Conservation (phyloP, 1,139 yeast species). For the Lodderomyces parapsilosis region DNA sequence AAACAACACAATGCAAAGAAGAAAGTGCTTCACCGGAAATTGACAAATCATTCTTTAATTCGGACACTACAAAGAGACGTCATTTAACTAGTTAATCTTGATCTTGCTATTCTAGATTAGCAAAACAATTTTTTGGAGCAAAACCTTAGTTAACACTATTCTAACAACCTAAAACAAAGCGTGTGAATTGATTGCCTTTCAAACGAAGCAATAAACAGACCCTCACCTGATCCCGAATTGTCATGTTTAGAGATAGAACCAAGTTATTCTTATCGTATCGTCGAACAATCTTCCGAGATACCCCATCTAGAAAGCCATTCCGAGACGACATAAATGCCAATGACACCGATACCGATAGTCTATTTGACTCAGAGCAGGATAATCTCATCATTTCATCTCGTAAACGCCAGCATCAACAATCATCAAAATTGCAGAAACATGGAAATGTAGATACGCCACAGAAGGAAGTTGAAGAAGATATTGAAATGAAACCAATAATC, state of each 20-base stretch:
- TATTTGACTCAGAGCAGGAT: conserved; percentile 23
- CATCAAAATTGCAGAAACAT: conserved; percentile 1
- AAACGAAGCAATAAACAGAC: too few relatives aligned
- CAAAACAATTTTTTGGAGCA: too few relatives aligned
- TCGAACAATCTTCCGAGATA: conserved; percentile 60
- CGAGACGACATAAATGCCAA: conserved; percentile 45
- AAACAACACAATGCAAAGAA: too few relatives aligned
- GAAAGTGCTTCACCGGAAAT: too few relatives aligned
- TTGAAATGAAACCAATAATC: conserved; percentile 58
- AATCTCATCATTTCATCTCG: conserved; percentile 35
- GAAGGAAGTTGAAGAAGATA: conserved; percentile 18
- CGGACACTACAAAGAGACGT: too few relatives aligned
- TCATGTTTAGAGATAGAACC: conserved; percentile 76
- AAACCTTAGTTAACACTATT: too few relatives aligned
- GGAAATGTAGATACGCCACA: background rate
- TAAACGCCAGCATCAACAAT: conserved; percentile 1
- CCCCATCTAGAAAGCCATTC: conserved; percentile 15
- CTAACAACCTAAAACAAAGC: background rate
- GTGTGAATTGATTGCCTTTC: too few relatives aligned
- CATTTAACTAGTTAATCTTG: too few relatives aligned
- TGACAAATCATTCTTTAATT: too few relatives aligned
- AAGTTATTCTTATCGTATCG: conserved; percentile 70
- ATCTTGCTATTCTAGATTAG: too few relatives aligned
- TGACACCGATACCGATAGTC: conserved; percentile 43
- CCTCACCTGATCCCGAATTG: too few relatives aligned